Evolutionary conservation across 2,329 filamentous ascomycete species (phyloP).

Genomic region (Pseudopithomyces maydicus): DNA sequence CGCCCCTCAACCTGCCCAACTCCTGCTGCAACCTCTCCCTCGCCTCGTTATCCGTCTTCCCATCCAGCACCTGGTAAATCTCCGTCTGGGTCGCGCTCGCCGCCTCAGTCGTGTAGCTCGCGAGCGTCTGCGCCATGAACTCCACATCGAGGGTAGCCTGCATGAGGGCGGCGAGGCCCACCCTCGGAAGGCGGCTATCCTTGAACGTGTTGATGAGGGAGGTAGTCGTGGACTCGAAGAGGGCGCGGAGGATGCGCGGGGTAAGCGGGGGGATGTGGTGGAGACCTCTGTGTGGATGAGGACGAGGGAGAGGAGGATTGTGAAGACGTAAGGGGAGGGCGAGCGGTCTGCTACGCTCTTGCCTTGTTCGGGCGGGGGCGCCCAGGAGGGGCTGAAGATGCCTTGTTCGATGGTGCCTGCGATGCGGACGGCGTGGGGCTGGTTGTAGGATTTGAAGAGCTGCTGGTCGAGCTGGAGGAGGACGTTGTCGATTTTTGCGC

Average conservation of each 20-base stretch:
- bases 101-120: conserved; percentile 83
- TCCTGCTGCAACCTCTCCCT: conserved; percentile 81
- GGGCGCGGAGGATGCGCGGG: conserved; percentile 78
- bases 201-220: conserved; percentile 83
- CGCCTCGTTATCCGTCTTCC: conserved; percentile 85
- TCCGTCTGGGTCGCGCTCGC: conserved; percentile 82
- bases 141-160: conserved; percentile 97
- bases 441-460: conserved; percentile 91
- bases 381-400: conserved; percentile 74
- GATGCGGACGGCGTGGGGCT: conserved; percentile 61
- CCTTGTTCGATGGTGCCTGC: conserved; percentile 73
- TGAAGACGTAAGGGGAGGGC: conserved; percentile 88
- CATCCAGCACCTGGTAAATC: conserved; percentile 90
- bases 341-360: conserved; percentile 62
- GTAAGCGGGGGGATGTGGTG: conserved; percentile 72
- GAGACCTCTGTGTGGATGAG: conserved; percentile 80
- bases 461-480: conserved; percentile 87
- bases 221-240: conserved; percentile 80
- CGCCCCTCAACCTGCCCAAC: conserved; percentile 84
- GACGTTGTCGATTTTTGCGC: conserved; percentile 88
- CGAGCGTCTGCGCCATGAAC: conserved; percentile 92
- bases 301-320: conserved; percentile 81
- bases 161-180: conserved; percentile 79
- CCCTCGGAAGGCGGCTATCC: conserved; percentile 61
- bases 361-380: conserved; percentile 56